Percentiles rank a stretch among this genome's conserved stretches.
phyloP scores from a whole-genome alignment of 805 yeast genomes.

The Saccharomyces eubayanus region DNA sequence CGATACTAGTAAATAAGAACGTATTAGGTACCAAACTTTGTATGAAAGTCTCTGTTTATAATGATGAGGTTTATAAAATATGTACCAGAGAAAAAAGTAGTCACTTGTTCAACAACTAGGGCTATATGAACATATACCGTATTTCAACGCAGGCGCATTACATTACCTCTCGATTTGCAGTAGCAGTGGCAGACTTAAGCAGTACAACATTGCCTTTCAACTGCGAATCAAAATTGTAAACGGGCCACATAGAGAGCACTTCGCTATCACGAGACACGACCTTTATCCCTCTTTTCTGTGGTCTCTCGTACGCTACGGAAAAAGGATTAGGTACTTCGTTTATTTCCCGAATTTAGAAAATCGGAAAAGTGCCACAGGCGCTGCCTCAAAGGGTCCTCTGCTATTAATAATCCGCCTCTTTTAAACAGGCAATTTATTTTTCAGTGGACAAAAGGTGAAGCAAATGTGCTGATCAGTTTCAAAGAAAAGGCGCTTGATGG shows the following conservation, averaged over 20 bases:
- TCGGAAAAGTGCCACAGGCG: neutral
- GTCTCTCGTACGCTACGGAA: neutral
- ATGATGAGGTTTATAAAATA: neutral
- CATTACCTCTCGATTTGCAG: too few species aligned
- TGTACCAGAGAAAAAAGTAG: neutral
- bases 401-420: neutral
- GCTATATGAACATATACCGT: neutral
- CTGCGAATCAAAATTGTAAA: too few species aligned
- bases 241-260: too few species aligned
- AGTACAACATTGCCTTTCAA: too few species aligned
- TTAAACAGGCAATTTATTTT: neutral
- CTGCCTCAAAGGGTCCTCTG: neutral
- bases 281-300: too few species aligned
- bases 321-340: neutral
- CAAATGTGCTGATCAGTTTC: neutral
- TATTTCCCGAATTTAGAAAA: neutral
- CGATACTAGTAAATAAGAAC: slow-evolving; percentile 52
- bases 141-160: neutral
- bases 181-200: too few species aligned
- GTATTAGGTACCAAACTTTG: neutral
- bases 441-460: too few species aligned
- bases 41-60: neutral
- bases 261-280: too few species aligned
- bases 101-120: neutral
- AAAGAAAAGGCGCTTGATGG: neutral